phyloP scores from a whole-genome alignment of 225 moss, liverwort and hornwort species.

The Marchantia paleacea region DNA sequence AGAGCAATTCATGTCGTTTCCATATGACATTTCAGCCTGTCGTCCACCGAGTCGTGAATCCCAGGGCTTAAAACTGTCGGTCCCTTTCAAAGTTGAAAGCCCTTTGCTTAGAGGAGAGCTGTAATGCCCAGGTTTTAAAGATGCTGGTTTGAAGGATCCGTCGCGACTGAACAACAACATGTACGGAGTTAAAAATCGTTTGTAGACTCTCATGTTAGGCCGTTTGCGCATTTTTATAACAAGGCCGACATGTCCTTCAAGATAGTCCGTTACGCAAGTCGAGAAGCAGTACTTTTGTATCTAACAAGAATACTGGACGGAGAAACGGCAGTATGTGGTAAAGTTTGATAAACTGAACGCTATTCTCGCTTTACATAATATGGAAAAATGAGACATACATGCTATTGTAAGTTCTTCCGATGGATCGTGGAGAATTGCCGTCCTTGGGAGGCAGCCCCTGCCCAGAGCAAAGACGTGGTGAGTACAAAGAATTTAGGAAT shows the following conservation, averaged over 20 bases:
- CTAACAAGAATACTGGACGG: neutral
- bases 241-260: neutral
- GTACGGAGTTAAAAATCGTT: neutral
- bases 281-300: too few relatives aligned
- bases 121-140: conserved; percentile 22
- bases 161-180: conserved; percentile 28
- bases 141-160: conserved; percentile 22
- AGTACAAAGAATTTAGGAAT: neutral
- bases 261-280: too few relatives aligned
- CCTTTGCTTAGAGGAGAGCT: conserved; percentile 60
- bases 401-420: conserved; percentile 22
- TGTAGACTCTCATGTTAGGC: neutral
- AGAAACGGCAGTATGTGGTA: neutral
- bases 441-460: conserved; percentile 26
- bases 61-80: conserved; percentile 34
- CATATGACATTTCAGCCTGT: conserved; percentile 35
- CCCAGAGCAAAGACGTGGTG: neutral
- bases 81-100: conserved; percentile 45
- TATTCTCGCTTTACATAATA: neutral
- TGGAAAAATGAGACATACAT: conserved; percentile 7
- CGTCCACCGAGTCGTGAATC: conserved; percentile 18
- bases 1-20: conserved; percentile 63
- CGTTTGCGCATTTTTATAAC: neutral
- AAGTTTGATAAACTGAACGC: neutral
- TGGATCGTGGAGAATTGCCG: conserved; percentile 8